A percentile compares a stretch with the other conserved stretches of the same genome.
These are phyloP conservation scores for Penicillium sp. DNA, from an alignment of 2,329 filamentous ascomycete genomes.

Conservation along the genomic window DNA sequence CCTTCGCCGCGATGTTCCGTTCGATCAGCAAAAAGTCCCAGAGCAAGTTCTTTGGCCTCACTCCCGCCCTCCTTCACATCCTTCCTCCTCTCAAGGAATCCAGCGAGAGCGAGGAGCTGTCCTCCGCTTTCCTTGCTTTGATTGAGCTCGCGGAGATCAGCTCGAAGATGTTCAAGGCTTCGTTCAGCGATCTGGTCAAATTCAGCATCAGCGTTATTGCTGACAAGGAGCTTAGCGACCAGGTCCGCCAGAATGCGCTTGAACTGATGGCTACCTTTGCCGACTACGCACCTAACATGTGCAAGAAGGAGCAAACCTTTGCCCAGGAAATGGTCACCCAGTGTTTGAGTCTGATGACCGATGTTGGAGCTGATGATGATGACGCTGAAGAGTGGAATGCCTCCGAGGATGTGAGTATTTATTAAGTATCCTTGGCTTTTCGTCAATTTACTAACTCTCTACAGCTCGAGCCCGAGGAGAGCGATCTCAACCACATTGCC, in stretches of 20 bases:
- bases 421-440: background rate
- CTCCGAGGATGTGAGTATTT: conserved; percentile 76
- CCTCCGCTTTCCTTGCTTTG: conserved; percentile 83
- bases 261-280: conserved; percentile 98
- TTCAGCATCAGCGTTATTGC: conserved; percentile 94
- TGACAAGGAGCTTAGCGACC: conserved; percentile 90
- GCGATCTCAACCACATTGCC: conserved; percentile 94
- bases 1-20: conserved; percentile 94
- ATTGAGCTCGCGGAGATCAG: conserved; percentile 95
- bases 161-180: conserved; percentile 93
- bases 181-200: conserved; percentile 91
- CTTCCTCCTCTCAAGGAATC: conserved; percentile 91
- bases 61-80: conserved; percentile 92
- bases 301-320: conserved; percentile 89
- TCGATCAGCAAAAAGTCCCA: conserved; percentile 87
- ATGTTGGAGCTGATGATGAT: conserved; percentile 91
- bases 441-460: conserved; percentile 24
- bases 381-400: conserved; percentile 92
- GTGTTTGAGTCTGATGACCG: conserved; percentile 96
- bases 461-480: conserved; percentile 90
- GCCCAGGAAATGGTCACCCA: conserved; percentile 98
- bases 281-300: conserved; percentile 91
- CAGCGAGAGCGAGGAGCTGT: conserved; percentile 86
- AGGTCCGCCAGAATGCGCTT: conserved; percentile 89
- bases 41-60: conserved; percentile 81